A percentile compares a stretch with the other conserved stretches of the same genome.
Conservation (phyloP, 75 land plant genomes). For the Azolla pinnata region DNA sequence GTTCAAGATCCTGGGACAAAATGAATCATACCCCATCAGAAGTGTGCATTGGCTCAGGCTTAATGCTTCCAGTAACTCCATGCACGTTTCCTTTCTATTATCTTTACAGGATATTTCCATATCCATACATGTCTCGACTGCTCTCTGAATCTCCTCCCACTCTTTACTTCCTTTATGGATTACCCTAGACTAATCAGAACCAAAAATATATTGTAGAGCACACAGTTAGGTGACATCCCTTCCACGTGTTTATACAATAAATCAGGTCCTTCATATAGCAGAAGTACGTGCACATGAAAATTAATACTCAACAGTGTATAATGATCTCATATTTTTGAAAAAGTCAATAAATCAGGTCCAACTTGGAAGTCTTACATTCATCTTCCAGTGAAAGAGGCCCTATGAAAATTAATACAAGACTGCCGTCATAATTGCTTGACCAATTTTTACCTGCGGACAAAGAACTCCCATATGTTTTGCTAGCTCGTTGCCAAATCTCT, state of each 20-base stretch:
- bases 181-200: conserved; percentile 59
- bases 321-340: conserved; percentile 1
- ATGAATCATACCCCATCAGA: conserved; percentile 66
- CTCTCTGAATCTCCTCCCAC: conserved; percentile 74
- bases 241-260: no score
- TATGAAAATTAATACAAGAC: no score
- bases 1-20: no score
- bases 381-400: neutral
- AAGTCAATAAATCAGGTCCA: conserved; percentile 1
- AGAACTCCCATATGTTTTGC: conserved; percentile 79
- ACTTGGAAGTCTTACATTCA: no score
- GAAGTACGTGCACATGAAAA: no score
- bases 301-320: neutral
- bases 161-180: conserved; percentile 65
- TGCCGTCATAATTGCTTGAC: no score
- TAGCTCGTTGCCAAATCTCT: conserved; percentile 87
- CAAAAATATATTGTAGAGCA: neutral
- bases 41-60: conserved; percentile 76
- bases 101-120: conserved; percentile 42
- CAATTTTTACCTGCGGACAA: conserved; percentile 84
- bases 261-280: no score
- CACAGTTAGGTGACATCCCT: no score
- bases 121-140: conserved; percentile 57
- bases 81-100: conserved; percentile 60
- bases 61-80: conserved; percentile 85